Conservation (phyloP, 2,329 filamentous ascomycete genomes). For the Epichloe aotearoae region DNA sequence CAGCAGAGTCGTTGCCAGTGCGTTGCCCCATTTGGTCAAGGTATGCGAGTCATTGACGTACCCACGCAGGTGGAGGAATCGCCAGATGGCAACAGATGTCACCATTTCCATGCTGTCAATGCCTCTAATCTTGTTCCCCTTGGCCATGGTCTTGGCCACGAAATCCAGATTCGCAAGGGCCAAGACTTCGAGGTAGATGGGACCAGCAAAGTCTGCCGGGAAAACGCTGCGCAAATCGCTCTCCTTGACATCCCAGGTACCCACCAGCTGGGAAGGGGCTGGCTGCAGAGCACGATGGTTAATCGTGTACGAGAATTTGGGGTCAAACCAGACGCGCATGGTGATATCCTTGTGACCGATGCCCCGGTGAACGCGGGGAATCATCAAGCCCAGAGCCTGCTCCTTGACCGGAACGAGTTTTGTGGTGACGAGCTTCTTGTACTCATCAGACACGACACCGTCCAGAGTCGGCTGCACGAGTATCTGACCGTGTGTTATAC, state of each 20-base stretch:
- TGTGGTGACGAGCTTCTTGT: conserved; percentile 63
- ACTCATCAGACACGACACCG: conserved; percentile 65
- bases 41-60: conserved; percentile 71
- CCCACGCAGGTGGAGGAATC: conserved; percentile 77
- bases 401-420: conserved; percentile 64
- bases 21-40: conserved; percentile 73
- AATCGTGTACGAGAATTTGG: conserved; percentile 53
- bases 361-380: conserved; percentile 68
- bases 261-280: conserved; percentile 32
- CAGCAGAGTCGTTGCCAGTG: conserved; percentile 57
- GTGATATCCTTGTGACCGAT: conserved; percentile 69
- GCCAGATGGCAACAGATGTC: conserved; percentile 63
- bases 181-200: conserved; percentile 46
- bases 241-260: conserved; percentile 63
- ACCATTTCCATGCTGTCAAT: conserved; percentile 54
- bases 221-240: conserved; percentile 35
- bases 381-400: conserved; percentile 63
- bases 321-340: conserved; percentile 75
- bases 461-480: conserved; percentile 75
- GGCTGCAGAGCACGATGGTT: conserved; percentile 40
- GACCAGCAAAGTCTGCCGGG: conserved; percentile 26
- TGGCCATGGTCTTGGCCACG: conserved; percentile 51
- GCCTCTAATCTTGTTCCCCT: conserved; percentile 44
- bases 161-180: conserved; percentile 59
- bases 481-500: conserved; percentile 68